phyloP scores from a whole-genome alignment of 257 asterid genomes.

The Primulina eburnea region DNA sequence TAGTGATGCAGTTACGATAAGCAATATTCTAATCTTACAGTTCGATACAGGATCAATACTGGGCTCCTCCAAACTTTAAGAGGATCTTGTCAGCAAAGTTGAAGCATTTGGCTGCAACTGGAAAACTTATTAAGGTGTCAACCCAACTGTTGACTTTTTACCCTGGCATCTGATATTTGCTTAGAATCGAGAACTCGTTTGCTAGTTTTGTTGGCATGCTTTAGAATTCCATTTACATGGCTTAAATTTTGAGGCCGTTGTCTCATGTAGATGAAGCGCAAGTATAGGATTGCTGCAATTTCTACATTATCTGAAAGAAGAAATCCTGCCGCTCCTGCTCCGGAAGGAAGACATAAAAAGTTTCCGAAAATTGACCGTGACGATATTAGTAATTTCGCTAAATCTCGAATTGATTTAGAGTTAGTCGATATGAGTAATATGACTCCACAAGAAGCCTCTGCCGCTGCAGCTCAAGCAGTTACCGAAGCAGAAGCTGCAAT shows the following conservation, averaged over 20 bases:
- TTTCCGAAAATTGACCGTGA: conserved; percentile 27
- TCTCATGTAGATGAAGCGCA: conserved; percentile 43
- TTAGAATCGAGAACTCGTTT: not conserved
- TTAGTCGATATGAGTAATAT: conserved; percentile 42
- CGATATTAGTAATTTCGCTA: conserved; percentile 23
- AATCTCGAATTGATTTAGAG: conserved; percentile 37
- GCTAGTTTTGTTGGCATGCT: not conserved
- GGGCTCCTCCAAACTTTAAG: conserved; percentile 57
- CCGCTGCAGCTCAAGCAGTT: conserved; percentile 59
- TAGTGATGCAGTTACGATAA: conserved; percentile 2
- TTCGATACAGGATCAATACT: conserved; percentile 41
- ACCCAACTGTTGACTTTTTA: not conserved
- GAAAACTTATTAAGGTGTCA: conserved; percentile 46
- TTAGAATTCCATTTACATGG: not conserved
- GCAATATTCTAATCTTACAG: conserved; percentile 5
- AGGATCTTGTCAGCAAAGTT: conserved; percentile 44
- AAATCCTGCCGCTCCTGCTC: conserved; percentile 25
- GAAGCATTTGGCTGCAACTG: conserved; percentile 45
- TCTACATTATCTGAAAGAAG: conserved; percentile 30
- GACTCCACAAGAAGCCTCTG: conserved; percentile 61
- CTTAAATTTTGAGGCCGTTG: conserved; percentile 4
- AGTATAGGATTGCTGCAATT: conserved; percentile 28
- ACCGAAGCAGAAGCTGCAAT: conserved; percentile 67
- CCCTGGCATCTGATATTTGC: not conserved
- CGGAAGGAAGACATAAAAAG: conserved; percentile 33